Percentiles rank a stretch among this genome's conserved stretches.
These are phyloP conservation scores for Backusella circina DNA, from an alignment of 192 early-diverging fungal species.

Conservation along the genomic window DNA sequence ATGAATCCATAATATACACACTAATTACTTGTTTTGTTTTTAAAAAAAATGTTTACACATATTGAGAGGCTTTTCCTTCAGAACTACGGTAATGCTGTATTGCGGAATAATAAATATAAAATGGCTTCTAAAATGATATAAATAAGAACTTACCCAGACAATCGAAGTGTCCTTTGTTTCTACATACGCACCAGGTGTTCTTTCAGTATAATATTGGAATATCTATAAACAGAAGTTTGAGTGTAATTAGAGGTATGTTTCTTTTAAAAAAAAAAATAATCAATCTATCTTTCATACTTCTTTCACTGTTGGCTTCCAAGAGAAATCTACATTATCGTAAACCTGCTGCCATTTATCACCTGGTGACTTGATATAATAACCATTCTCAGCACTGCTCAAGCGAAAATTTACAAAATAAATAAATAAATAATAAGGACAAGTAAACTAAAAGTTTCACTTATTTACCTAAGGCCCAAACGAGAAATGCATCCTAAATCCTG, in stretches of 20 bases:
- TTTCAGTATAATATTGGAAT: constrained; percentile 79
- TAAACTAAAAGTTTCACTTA: background rate
- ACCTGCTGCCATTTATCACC: constrained; percentile 63
- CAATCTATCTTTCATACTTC: constrained; percentile 39
- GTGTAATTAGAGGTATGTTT: too few species aligned
- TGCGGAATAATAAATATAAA: background rate
- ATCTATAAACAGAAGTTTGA: constrained; percentile 37
- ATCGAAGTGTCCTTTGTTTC: constrained; percentile 70
- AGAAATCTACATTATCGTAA: constrained; percentile 49
- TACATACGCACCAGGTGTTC: constrained; percentile 76
- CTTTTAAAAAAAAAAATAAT: too few species aligned
- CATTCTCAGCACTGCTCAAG: constrained; percentile 67
- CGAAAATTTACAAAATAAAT: background rate
- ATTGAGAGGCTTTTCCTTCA: constrained; percentile 21
- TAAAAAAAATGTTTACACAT: constrained; percentile 25
- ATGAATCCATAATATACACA: background rate
- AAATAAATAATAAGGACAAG: background rate
- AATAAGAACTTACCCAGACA: constrained; percentile 52
- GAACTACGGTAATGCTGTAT: constrained; percentile 26
- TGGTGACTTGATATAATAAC: constrained; percentile 62
- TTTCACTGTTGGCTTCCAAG: constrained; percentile 66
- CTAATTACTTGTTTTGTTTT: background rate
- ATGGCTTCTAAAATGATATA: background rate
- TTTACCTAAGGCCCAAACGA: constrained; percentile 56
- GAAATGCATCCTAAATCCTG: constrained; percentile 59